phyloP scores from a whole-genome alignment of 2,329 filamentous ascomycete species.

The Aspergillus costaricaensis region DNA sequence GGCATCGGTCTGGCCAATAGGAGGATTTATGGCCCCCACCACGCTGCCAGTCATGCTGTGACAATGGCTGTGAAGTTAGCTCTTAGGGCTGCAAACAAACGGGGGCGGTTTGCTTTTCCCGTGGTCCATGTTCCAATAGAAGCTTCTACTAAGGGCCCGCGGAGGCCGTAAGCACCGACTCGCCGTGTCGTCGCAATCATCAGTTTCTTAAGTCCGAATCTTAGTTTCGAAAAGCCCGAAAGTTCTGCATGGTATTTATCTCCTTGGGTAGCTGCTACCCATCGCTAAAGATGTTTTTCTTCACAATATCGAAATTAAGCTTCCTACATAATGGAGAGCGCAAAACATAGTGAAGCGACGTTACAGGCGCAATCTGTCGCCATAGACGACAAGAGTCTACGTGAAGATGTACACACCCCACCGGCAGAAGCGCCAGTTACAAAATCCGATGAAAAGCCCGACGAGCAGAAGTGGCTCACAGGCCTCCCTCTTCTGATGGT shows the following conservation, averaged over 20 bases:
- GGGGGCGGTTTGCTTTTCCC: not conserved
- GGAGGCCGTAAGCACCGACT: not conserved
- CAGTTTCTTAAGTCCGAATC: not conserved
- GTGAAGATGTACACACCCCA: not conserved
- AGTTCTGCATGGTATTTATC: not conserved
- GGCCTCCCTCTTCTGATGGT: conserved; percentile 25
- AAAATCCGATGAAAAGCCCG: not conserved
- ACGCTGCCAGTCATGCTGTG: no score
- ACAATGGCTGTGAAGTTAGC: no score
- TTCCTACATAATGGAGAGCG: not conserved
- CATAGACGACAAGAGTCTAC: not conserved
- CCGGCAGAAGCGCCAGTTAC: not conserved
- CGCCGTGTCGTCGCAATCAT: not conserved
- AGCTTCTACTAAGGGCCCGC: not conserved
- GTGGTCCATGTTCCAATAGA: not conserved
- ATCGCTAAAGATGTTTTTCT: not conserved
- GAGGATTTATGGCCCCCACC: no score
- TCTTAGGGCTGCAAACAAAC: not conserved
- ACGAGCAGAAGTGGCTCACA: conserved; percentile 17
- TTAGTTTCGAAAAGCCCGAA: not conserved
- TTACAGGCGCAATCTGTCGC: not conserved
- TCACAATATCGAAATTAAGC: not conserved
- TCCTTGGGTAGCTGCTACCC: not conserved
- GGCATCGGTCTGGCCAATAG: no score
- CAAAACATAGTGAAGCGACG: not conserved